Base-by-base conservation (phyloP, 257 asterid species). In the Solanum pimpinellifolium region DNA sequence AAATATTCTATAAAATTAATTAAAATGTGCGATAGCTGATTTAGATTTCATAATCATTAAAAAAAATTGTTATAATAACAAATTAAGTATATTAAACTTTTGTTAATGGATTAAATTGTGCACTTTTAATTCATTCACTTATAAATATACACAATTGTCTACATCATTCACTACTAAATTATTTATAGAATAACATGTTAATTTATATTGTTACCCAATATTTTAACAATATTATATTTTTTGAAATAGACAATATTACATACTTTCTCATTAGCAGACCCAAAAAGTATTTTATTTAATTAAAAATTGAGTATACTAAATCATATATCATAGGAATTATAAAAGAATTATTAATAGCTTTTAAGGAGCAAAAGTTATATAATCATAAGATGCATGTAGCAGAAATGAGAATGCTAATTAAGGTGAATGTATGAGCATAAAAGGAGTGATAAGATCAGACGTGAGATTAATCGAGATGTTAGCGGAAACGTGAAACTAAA, bases 11-110 rank as follows among this genome's bases (percentile, higher is more conserved):
- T 7, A 11, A 0, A 52, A 52, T 52, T 52, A 52, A 52, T 52
- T 9, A 0, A 52, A 7, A 1, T 52, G 20, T 3, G 0, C 0
- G 2, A 52, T 52, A 18, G 62, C 20, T 52, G 10, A 0, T 52
- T 52, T 2, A 9, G 2, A 52, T 3, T 6, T 8, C 23, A 52
- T 2, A 1, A 52, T 52, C 1, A 52, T 52, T 56, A 56, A 56
- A 56, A 56, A 56, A 52, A 6, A 16, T 52, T 16, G 2, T 16
- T 52, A 7, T 2, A 56, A 56, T 0, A 56, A 18, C 25, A 6
- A 56, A 56, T 18, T 13, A 69, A 69, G 76, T 5, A 15, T 14
- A 69, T 31, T 31, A 31, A 14, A 31, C 10, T 15, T 29, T 31
- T 31, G 7, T 7, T 3, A 69, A 15, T 27, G 29, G 9, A 31